Percentiles rank a stretch among this genome's conserved stretches.
Conservation (phyloP, 306 rosid species). For the Citrullus mucosospermus region DNA sequence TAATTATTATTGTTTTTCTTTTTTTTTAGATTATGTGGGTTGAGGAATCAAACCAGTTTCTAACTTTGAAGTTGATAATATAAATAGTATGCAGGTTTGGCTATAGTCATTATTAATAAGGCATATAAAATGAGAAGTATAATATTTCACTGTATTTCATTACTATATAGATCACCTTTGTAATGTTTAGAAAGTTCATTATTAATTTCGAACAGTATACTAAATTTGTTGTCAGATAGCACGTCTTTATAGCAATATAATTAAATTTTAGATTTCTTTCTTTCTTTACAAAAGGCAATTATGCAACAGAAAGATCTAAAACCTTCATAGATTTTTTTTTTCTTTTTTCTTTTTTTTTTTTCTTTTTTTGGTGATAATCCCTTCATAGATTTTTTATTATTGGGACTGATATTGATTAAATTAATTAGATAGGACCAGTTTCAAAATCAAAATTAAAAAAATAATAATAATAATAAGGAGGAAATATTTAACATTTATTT, state of each 20-base stretch:
- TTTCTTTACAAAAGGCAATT: not conserved
- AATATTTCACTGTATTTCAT: not conserved
- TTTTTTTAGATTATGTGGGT: no score
- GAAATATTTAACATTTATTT: no score
- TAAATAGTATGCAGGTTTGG: no score
- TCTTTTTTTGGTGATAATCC: no score
- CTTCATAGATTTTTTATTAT: no score
- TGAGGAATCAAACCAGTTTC: no score
- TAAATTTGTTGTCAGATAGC: not conserved
- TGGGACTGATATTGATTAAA: not conserved
- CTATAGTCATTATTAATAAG: no score
- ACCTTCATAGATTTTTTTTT: not conserved
- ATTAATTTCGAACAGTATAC: not conserved
- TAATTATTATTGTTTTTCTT: no score
- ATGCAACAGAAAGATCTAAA: not conserved
- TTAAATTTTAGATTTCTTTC: not conserved
- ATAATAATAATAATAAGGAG: no score
- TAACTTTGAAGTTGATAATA: no score
- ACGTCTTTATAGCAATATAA: not conserved
- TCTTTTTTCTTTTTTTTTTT: no score
- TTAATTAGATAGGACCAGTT: not conserved
- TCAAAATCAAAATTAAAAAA: not conserved
- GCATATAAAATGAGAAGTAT: not conserved
- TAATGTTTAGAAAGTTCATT: no score
- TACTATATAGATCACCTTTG: not conserved